phyloP scores from a whole-genome alignment of 257 asterid genomes.

The Asclepias syriaca region DNA sequence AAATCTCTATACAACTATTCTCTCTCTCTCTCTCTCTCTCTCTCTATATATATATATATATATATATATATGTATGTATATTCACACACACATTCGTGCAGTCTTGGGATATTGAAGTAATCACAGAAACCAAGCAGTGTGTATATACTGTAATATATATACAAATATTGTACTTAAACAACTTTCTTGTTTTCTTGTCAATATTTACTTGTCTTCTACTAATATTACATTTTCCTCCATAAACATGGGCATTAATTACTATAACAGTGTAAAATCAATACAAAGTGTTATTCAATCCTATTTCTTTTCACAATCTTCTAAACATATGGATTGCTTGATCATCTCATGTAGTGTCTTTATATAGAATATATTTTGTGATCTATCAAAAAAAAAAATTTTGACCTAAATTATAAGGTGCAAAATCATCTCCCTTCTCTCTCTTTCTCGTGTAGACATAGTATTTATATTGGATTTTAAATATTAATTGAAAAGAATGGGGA shows the following conservation, averaged over 20 bases:
- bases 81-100: slow-evolving; percentile 6
- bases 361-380: not conserved
- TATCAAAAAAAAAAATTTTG: not conserved
- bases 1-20: not conserved
- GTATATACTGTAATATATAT: not conserved
- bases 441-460: not conserved
- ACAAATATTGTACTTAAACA: not conserved
- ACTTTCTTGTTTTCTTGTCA: not conserved
- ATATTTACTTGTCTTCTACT: not conserved
- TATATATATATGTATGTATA: no score
- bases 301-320: slow-evolving; percentile 2
- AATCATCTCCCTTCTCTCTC: not conserved
- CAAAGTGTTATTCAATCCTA: not conserved
- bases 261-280: not conserved
- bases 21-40: no score
- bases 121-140: not conserved
- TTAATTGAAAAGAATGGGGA: no score
- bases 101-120: not conserved
- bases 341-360: not conserved
- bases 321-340: not conserved
- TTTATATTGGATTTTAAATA: no score
- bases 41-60: not conserved
- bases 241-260: not conserved
- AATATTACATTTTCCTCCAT: not conserved
- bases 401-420: not conserved